phyloP scores from a whole-genome alignment of 192 early-diverging fungal genomes.

The Coemansia reversa region DNA sequence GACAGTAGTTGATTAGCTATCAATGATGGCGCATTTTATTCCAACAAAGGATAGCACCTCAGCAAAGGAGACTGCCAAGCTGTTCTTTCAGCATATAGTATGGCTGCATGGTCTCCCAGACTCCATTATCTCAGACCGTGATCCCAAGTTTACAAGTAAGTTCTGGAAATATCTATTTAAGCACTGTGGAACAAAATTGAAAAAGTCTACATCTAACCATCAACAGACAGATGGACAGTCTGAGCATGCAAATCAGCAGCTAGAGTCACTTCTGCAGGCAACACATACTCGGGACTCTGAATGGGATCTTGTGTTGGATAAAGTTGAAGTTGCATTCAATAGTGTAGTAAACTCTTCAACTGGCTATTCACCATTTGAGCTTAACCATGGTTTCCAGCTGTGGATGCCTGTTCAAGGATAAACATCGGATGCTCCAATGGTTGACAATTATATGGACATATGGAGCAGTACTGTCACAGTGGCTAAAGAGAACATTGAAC shows the following conservation, averaged over 20 bases:
- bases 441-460: background rate
- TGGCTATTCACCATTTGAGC: conserved; percentile 1
- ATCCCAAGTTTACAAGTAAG: conserved; percentile 8
- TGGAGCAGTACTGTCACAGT: background rate
- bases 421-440: background rate
- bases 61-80: background rate
- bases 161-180: conserved; percentile 5
- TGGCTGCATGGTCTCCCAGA: conserved; percentile 6
- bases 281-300: background rate
- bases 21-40: conserved; percentile 16
- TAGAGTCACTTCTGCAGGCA: conserved; percentile 1
- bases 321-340: background rate
- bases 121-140: conserved; percentile 3
- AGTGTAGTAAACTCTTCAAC: conserved; percentile 6
- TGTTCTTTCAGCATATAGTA: conserved; percentile 2
- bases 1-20: conserved; percentile 1
- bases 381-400: conserved; percentile 5
- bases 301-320: conserved; percentile 1
- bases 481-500: background rate
- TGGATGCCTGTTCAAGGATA: conserved; percentile 7
- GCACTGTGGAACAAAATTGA: background rate
- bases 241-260: conserved; percentile 9
- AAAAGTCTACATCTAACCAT: conserved; percentile 1
- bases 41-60: conserved; percentile 1
- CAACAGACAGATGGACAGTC: conserved; percentile 7